Evolutionary conservation across 176 grass and related monocot genomes (phyloP), one percentile per base, ranked within the genome.

Genomic region (Themeda triandra): DNA sequence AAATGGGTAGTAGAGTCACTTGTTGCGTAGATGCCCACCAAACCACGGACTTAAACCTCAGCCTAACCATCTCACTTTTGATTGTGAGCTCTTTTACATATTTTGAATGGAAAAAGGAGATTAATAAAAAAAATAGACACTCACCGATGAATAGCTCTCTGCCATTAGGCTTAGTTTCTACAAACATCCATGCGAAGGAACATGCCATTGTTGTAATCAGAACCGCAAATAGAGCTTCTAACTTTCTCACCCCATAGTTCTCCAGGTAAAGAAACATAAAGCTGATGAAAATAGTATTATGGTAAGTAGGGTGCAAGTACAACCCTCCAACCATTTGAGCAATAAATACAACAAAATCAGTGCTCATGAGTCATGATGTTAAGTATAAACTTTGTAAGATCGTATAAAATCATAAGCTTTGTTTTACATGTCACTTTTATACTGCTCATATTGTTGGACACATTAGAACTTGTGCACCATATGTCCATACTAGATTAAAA

Each of bases 161-260:
- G 77, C 87, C 87, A 27, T 65, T 95, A 4, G 96, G 96, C 77
- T 95, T 85, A 32, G 91, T 86, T 82, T 98, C 88, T 58, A 60
- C 14, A 45, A 95, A 95, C 85, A 95, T 98, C 96, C 96, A 98
- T 62, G 87, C 86, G 69, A 98, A 95, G 46, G 91, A 90, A 69
- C 78, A 90, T 8, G 89, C 93, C 96, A 98, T 95, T 79, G 90
- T 92, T 79, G 93, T 88, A 73, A 98, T 92, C 44, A 98, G 64
- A 67, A 98, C 42, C 9, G 91, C 96, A 94, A 94, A 98, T 23
- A 93, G 66, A 56, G 82, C 96, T 87, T 98, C 96, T 51, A 98
- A 80, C 84, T 98, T 98, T 45, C 93, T 98, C 68, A 98, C 89
- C 18, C 92, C 96, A 39, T 98, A 95, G 71, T 95, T 98, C 83